These are phyloP conservation scores for Elaeagnus macrophylla DNA, from an alignment of 306 rosid species.

Conservation along the genomic window DNA sequence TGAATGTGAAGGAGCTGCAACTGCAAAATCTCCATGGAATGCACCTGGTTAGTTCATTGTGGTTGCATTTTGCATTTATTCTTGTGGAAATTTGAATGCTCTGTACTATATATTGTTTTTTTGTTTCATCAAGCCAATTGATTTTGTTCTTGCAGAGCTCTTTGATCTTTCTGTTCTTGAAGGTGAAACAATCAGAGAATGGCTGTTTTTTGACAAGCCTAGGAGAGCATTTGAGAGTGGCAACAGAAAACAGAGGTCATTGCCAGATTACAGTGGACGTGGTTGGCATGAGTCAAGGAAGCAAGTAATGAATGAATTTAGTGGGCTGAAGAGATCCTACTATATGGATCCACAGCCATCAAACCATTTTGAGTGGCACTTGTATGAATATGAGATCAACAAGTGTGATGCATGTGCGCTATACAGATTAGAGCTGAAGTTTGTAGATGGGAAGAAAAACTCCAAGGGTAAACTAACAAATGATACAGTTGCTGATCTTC, in stretches of 20 bases:
- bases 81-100: not conserved
- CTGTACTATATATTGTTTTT: not conserved
- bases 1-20: slow-evolving; percentile 98
- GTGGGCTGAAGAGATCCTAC: slow-evolving; percentile 95
- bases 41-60: slow-evolving; percentile 67
- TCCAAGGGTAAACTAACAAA: slow-evolving; percentile 55
- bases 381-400: slow-evolving; percentile 88
- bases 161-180: slow-evolving; percentile 85
- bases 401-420: slow-evolving; percentile 90
- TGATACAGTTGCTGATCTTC: slow-evolving; percentile 93
- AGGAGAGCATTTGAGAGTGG: slow-evolving; percentile 98
- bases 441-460: slow-evolving; percentile 87
- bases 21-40: slow-evolving; percentile 98
- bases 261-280: slow-evolving; percentile 93
- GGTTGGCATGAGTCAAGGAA: slow-evolving; percentile 99
- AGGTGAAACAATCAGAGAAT: slow-evolving; percentile 87
- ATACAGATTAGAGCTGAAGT: slow-evolving; percentile 83
- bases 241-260: slow-evolving; percentile 93
- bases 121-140: slow-evolving; percentile 8
- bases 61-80: slow-evolving; percentile 7
- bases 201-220: slow-evolving; percentile 99
- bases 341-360: slow-evolving; percentile 97
- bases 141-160: slow-evolving; percentile 48
- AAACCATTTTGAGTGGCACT: slow-evolving; percentile 94
- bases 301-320: slow-evolving; percentile 90